Evolutionary conservation across 305 asterid species (phyloP), one percentile per base, ranked within the genome.

Genomic region (Fraxinus sp.): DNA sequence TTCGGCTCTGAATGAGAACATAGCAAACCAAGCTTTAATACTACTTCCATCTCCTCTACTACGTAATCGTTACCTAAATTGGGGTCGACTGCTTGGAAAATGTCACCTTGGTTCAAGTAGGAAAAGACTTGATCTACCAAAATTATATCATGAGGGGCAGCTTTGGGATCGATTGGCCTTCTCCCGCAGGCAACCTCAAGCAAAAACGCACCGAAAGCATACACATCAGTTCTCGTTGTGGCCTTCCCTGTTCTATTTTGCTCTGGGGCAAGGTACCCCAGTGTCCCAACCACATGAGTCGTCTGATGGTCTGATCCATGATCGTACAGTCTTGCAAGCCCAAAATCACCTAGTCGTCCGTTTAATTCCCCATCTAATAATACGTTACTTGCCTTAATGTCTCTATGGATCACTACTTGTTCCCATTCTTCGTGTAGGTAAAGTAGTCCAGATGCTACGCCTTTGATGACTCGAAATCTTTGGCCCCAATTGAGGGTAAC

Each of bases 361-460:
- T 87, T 87, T 24, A 89, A 80, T 1, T 93, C 94, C 0, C 85
- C 84, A 26, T 93, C 96, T 28, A 93, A 30, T 78, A 93, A 74
- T 2, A 93, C 87, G 64, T 93, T 93, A 68, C 96, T 92, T 1
- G 96, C 94, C 80, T 93, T 93, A 6, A 93, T 83, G 80, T 92
- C 97, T 78, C 97, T 83, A 37, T 93, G 96, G 35, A 92, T 66
- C 77, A 93, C 94, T 0, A 91, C 90, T 80, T 93, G 91, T 73
- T 91, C 96, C 93, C 95, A 93, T 77, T 84, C 93, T 78, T 91
- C 94, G 70, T 91, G 97, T n/a, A 93, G 68, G 85, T 93, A 90
- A 41, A 87, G 82, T 1, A 93, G 71, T 5, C 91, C 97, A 1
- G 89, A 86, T 0, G 95, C 95, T 0, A 91, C 94, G 16, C 92